These are phyloP conservation scores for Picea sitchensis DNA, from an alignment of 75 land plant species.

Conservation along the genomic window DNA sequence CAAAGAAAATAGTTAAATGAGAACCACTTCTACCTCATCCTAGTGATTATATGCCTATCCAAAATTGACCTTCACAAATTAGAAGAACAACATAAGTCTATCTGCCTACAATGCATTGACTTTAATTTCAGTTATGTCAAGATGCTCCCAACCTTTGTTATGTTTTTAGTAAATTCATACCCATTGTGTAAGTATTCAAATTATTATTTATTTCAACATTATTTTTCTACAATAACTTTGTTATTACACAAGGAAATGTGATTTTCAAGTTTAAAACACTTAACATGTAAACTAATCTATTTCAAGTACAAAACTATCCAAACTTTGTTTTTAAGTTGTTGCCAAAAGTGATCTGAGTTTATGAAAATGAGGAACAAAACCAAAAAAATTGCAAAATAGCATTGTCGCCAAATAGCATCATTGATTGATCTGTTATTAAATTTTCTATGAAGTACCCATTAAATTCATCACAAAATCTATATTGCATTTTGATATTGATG, in stretches of 20 bases:
- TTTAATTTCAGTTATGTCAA: not conserved
- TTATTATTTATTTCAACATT: not conserved
- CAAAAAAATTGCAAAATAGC: not conserved
- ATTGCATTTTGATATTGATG: not conserved
- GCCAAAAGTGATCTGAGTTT: not conserved
- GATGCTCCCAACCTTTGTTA: not conserved
- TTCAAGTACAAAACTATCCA: not conserved
- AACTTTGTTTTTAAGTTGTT: not conserved
- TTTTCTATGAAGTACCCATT: not conserved
- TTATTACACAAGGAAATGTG: not conserved
- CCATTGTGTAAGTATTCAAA: not conserved
- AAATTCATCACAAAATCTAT: not conserved
- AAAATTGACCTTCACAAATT: too few species aligned
- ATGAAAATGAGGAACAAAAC: not conserved
- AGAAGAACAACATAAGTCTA: not conserved
- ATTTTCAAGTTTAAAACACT: not conserved
- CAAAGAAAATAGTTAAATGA: not conserved
- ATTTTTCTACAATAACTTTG: not conserved
- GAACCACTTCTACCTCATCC: not conserved
- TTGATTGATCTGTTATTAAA: not conserved
- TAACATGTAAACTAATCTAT: not conserved
- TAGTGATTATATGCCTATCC: not conserved
- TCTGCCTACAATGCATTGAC: not conserved
- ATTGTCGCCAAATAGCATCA: not conserved
- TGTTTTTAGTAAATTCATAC: not conserved